phyloP scores from a whole-genome alignment of 2,329 filamentous ascomycete species.

The Hortaea werneckii region DNA sequence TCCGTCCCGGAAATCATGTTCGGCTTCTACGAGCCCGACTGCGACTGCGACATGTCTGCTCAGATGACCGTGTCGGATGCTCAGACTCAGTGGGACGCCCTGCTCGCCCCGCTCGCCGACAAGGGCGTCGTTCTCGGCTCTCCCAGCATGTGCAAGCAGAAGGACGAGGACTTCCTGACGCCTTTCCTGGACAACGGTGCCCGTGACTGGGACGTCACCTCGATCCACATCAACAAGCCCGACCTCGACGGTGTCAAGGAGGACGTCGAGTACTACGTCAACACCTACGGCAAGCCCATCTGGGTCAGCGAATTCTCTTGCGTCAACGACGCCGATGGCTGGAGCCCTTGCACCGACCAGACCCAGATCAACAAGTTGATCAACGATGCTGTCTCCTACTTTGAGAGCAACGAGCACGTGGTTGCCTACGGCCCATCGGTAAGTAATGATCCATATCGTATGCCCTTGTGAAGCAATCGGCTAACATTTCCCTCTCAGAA shows the following conservation, averaged over 20 bases:
- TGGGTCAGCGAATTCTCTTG: slow-evolving; percentile 21
- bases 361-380: slow-evolving; percentile 15
- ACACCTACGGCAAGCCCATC: slow-evolving; percentile 18
- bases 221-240: slow-evolving; percentile 22
- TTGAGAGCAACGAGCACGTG: slow-evolving; percentile 14
- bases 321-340: slow-evolving; percentile 13
- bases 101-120: slow-evolving; percentile 15
- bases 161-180: slow-evolving; percentile 18
- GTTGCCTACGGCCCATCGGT: slow-evolving; percentile 15
- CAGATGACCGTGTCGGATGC: slow-evolving; percentile 14
- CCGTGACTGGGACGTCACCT: slow-evolving; percentile 17
- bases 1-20: slow-evolving; percentile 18
- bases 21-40: slow-evolving; percentile 25
- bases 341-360: slow-evolving; percentile 16
- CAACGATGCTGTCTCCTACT: slow-evolving; percentile 15
- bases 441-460: neutral
- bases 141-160: slow-evolving; percentile 20
- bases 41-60: slow-evolving; percentile 13
- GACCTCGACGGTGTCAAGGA: slow-evolving; percentile 12
- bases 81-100: slow-evolving; percentile 14
- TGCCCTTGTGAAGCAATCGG: too few relatives aligned
- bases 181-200: slow-evolving; percentile 12
- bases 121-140: slow-evolving; percentile 19
- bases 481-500: slow-evolving; percentile 6
- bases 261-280: slow-evolving; percentile 18